Conservation (phyloP, 768 basidiomycete genomes). For the Amanita muscaria region DNA sequence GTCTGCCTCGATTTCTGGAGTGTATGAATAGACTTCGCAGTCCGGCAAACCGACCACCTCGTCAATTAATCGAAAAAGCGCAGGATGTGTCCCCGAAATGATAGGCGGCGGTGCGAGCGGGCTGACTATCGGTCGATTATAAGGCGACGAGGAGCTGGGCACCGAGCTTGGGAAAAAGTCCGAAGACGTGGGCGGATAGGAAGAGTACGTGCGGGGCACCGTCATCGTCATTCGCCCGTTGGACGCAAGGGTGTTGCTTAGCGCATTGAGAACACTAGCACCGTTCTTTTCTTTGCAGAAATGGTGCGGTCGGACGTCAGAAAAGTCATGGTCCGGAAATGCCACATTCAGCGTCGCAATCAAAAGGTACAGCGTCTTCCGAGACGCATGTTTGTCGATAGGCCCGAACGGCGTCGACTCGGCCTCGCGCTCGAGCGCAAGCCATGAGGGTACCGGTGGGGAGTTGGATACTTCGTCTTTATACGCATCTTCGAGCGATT, state of each 20-base stretch:
- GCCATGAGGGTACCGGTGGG: constrained; percentile 77
- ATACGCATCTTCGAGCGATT: constrained; percentile 83
- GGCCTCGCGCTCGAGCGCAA: constrained; percentile 58
- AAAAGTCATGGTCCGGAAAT: constrained; percentile 97
- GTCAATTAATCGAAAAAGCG: constrained; percentile 80
- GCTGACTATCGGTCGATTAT: constrained; percentile 45
- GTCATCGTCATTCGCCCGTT: constrained; percentile 57
- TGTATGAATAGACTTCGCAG: constrained; percentile 93
- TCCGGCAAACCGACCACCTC: constrained; percentile 85
- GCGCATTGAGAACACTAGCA: constrained; percentile 72
- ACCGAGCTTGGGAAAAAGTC: constrained; percentile 72
- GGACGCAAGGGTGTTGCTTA: constrained; percentile 75
- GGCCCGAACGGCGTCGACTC: constrained; percentile 88
- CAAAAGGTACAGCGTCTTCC: constrained; percentile 92
- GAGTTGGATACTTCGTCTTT: constrained; percentile 73
- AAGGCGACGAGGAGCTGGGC: constrained; percentile 64
- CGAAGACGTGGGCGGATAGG: constrained; percentile 67
- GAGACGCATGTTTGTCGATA: constrained; percentile 72
- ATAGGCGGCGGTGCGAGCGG: constrained; percentile 67
- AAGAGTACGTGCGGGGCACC: constrained; percentile 77
- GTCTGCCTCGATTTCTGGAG: constrained; percentile 88
- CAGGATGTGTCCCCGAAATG: constrained; percentile 79
- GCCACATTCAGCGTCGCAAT: constrained; percentile 96
- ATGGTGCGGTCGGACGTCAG: constrained; percentile 81
- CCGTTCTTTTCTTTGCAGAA: constrained; percentile 81